phyloP scores from a whole-genome alignment of 192 early-diverging fungal species.

The Umbelopsis vinacea region DNA sequence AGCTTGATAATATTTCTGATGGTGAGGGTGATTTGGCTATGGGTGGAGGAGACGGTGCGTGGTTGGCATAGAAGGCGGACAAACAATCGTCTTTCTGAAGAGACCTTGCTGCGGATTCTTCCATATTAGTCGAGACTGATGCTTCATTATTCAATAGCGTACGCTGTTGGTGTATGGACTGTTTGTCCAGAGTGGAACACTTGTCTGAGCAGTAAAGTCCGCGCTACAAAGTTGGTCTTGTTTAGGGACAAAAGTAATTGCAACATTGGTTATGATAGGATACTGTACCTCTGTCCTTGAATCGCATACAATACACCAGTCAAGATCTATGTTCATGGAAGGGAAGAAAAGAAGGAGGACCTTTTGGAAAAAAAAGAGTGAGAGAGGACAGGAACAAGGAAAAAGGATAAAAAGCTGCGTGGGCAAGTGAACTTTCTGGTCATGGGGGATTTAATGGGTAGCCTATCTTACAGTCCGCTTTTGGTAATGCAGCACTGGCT shows the following conservation, averaged over 20 bases:
- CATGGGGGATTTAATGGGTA: neutral
- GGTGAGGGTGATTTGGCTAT: conserved; percentile 16
- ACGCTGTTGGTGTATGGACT: neutral
- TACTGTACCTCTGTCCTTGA: conserved; percentile 8
- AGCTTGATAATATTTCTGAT: conserved; percentile 14
- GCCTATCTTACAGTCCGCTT: neutral
- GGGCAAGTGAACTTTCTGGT: neutral
- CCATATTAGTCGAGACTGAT: neutral
- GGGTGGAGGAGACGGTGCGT: conserved; percentile 14
- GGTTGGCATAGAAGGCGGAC: conserved; percentile 11
- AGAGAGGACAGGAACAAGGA: neutral
- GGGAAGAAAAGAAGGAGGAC: neutral
- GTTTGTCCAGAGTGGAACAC: conserved; percentile 23
- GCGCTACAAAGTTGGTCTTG: neutral
- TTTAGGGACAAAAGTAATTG: neutral
- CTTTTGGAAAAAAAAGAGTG: neutral
- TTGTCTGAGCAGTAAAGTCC: conserved; percentile 21
- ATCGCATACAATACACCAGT: conserved; percentile 18
- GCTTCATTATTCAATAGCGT: neutral
- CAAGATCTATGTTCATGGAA: conserved; percentile 15
- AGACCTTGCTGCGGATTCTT: neutral
- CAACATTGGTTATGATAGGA: neutral
- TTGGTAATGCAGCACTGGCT: neutral
- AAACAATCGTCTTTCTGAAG: conserved; percentile 5
- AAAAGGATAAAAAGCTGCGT: neutral